Evolutionary conservation across 2,329 filamentous ascomycete genomes (phyloP), one percentile per base, ranked within the genome.

Genomic region (Tolypocladium ovalisporum): DNA sequence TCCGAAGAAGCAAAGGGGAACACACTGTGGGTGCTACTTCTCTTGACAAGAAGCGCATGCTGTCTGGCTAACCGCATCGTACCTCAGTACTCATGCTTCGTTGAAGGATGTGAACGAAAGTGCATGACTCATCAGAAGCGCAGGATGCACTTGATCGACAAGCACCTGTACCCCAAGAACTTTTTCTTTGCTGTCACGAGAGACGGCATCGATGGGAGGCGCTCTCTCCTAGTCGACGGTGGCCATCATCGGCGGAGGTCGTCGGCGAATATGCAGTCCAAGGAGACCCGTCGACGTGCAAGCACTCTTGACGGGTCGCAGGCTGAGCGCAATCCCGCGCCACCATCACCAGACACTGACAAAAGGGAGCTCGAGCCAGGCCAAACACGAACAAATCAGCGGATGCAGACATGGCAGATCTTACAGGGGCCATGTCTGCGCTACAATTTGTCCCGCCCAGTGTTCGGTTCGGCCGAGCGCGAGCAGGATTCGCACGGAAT

Each of bases 111-210:
- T 71, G 89, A 94, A 59, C 83, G 88, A 62, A 86, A 90, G 68
- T 97, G 92, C 73, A 84, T 83, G 57, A 91, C 89, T 4, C 85
- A 88, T 35, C 85, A 89, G 66, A 97, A 96, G 72, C 83, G 94
- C 51, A 82, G 89, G 37, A 83, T 90, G 69, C 93, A 99, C 76
- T 79, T 96, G 62, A 90, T 96, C 63, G 92, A 96, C 76, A 97
- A 96, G 74, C 94, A 99, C 72, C 81, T 87, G 74, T 99, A 94
- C 68, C 93, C 92, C 13, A 85, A 83, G 68, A 88, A 89, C 65
- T 96, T 91, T 73, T 93, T 95, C 71, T 96, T 95, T 66, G 84
- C 85, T 54, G 83, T 97, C 55, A 87, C 95, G 3, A 89, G 91
- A 62, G 85, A 90, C 60, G 94, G 94, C n/a, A 89, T 97, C 60